Evolutionary conservation across 257 asterid species (phyloP), one percentile per base, ranked within the genome.

Genomic region (Plantago elongata): DNA sequence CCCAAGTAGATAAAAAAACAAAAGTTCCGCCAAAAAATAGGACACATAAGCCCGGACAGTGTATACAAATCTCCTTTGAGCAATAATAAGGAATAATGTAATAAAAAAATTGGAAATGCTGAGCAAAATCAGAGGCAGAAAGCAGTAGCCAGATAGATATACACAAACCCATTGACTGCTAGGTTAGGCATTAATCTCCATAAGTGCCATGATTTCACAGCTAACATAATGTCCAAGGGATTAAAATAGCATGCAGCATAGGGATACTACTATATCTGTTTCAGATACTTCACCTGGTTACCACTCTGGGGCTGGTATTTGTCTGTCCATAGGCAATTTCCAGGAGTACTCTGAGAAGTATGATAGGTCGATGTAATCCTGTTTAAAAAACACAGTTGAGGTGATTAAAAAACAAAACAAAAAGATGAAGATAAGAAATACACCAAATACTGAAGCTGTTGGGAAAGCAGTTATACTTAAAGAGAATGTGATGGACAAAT

Each of bases 301-400:
- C 90, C 82, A 76, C 69, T 85, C 78, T 69, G 82, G 64, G 99
- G 99, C 73, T 74, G 88, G 78, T 87, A 87, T 74, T 87, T 93
- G 79, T 89, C 84, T 2, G 94, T 89, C 99, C 99, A 93, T 51
- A 93, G 74, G 77, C 87, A 76, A 72, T 84, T 89, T 63, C 73
- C 81, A 12, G 72, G 77, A 67, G 51, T 79, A 62, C 65, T 66
- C 66, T 57, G 71, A 52, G 80, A 69, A 50, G 88, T 68, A 57
- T 68, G 84, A 66, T 75, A 73, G 63, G 78, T 76, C 65, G 80
- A 77, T 67, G 76, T 76, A 62, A 82, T 68, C 84, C 95, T 83
- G 63, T 47, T 15, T 14, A 60, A 54, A 47, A 68, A 45, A 59
- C 59, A 54, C 12, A 37, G 14, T 27, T 54, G 1, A 30, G n/a